Conservation (phyloP, 257 asterid genomes). For the Rubia yunnanensis region DNA sequence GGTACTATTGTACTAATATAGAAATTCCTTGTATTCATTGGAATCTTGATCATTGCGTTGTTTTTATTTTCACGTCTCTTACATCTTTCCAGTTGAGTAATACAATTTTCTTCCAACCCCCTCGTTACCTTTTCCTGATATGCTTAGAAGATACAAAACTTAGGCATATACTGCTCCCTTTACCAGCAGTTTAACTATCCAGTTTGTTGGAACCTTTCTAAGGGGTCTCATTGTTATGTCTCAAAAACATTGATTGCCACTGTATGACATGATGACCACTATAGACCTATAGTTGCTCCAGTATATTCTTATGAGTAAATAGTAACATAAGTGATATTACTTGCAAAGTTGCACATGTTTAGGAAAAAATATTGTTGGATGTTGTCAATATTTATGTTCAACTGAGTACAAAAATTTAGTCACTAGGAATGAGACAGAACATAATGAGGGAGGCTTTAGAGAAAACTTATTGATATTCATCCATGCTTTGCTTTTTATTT, state of each 20-base stretch:
- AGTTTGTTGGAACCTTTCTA: background rate
- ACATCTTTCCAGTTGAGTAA: too few relatives aligned
- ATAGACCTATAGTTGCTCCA: background rate
- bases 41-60: background rate
- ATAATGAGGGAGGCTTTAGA: background rate
- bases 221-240: background rate
- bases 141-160: too few relatives aligned
- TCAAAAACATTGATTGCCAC: background rate
- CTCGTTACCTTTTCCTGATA: too few relatives aligned
- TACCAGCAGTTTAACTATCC: too few relatives aligned
- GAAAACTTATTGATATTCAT: constrained; percentile 73
- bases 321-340: background rate
- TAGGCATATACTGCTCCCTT: too few relatives aligned
- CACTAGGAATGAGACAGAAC: background rate
- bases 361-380: too few relatives aligned
- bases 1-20: background rate
- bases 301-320: background rate
- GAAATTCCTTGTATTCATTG: background rate
- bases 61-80: background rate
- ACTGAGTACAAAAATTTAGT: background rate
- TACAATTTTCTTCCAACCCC: too few relatives aligned
- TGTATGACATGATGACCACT: background rate
- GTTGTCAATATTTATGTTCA: too few relatives aligned
- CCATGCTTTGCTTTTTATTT: constrained; percentile 44
- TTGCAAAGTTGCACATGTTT: background rate